phyloP scores from a whole-genome alignment of 2,329 filamentous ascomycete species.

The Ceratocystis destructans region DNA sequence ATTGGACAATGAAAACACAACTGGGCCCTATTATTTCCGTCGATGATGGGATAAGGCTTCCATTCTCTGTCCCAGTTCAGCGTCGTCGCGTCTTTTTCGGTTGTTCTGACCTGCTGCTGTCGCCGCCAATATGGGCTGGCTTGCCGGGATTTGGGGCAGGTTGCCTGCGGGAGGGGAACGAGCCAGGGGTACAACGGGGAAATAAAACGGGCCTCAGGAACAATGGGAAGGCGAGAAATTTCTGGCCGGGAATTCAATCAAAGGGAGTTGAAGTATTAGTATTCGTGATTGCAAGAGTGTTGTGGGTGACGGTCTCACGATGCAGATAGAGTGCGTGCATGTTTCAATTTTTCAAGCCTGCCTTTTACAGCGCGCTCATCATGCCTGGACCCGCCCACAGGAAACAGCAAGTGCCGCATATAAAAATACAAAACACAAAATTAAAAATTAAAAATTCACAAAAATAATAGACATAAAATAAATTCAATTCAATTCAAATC shows the following conservation, averaged over 20 bases:
- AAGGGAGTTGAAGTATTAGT: neutral
- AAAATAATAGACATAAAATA: neutral
- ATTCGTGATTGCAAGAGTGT: neutral
- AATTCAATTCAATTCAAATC: neutral
- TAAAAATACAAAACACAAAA: neutral
- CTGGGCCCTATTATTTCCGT: no score
- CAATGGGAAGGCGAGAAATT: neutral
- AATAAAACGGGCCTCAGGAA: conserved; percentile 4
- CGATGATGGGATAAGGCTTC: no score
- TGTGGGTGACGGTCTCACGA: neutral
- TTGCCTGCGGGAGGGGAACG: neutral
- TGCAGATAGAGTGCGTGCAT: neutral
- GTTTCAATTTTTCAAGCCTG: no score
- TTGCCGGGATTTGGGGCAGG: neutral
- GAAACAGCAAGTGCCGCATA: neutral
- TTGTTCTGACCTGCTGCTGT: neutral
- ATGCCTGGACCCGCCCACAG: no score
- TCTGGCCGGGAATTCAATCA: neutral
- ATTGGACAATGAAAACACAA: neutral
- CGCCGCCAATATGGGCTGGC: neutral
- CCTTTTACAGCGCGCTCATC: no score
- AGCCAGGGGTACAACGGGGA: neutral
- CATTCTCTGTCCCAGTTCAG: no score
- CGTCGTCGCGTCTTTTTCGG: neutral
- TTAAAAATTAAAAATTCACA: neutral